Base-by-base conservation (phyloP, 768 basidiomycete species). In the Candolleomyces eurysporus region DNA sequence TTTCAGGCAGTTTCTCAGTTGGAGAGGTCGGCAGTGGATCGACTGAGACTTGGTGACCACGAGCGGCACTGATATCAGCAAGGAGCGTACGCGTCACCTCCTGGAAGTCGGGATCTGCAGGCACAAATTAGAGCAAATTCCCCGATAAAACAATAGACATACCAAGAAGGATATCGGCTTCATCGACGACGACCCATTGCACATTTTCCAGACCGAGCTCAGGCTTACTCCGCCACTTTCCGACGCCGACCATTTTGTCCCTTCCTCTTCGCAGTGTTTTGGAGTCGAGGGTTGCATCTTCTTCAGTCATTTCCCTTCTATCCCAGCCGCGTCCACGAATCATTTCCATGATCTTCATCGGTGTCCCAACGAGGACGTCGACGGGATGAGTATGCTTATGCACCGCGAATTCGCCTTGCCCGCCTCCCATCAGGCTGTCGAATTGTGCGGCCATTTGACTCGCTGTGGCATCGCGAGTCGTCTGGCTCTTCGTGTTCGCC, bases 151-250 rank as follows among this genome's bases (percentile, higher is more conserved):
- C 16, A 30, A 43, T 0, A 56, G 5, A 73, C 83, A 54, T 64
- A 92, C 94, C 92, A 57, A 96, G 89, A 13, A 96, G 77, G 53
- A 97, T 85, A 69, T 96, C 95, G 0, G 95, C 94, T 69, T 97
- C 94, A 63, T 97, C 95, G 1, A 96, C 77, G 3, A 96, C 79
- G 6, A 96, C 88, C 93, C 93, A 96, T 67, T 96, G 92, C 1
- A 96, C 77, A 53, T 85, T 82, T 56, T 80, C 81, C 22, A 94
- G 73, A 2, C 86, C 81, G 74, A 92, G 81, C 67, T 87, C 80
- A 5, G 84, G 80, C 50, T 80, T 76, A 21, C 62, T 74, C 67
- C 63, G 79, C 79, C 66, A 77, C 31, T 65, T 73, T 65, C 79
- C 79, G 72, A 78, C 63, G 64, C 82, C 72, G 26, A 57, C 71